phyloP scores from a whole-genome alignment of 306 rosid species.

The Senna siamea region DNA sequence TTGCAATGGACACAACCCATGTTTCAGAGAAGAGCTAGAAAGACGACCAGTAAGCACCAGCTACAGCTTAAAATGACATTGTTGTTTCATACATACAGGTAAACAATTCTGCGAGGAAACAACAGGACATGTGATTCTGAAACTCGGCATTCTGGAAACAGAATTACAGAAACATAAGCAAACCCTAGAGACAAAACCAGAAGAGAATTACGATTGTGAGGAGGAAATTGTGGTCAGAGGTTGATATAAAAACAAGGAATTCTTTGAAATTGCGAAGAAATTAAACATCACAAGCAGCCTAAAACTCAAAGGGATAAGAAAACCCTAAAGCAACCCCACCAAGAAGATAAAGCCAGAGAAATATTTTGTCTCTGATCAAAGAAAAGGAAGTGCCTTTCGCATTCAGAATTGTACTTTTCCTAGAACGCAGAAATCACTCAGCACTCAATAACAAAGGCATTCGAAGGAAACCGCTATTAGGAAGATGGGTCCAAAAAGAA shows the following conservation, averaged over 20 bases:
- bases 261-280: background rate
- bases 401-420: slow-evolving; percentile 33
- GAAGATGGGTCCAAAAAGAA: slow-evolving; percentile 46
- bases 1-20: slow-evolving; percentile 90
- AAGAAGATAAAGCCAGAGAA: slow-evolving; percentile 3
- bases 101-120: slow-evolving; percentile 14
- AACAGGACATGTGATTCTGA: slow-evolving; percentile 28
- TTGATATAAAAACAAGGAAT: background rate
- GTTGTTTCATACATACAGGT: background rate
- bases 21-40: slow-evolving; percentile 18
- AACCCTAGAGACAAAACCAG: slow-evolving; percentile 29
- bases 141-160: slow-evolving; percentile 37
- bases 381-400: background rate
- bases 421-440: slow-evolving; percentile 16
- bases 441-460: slow-evolving; percentile 6
- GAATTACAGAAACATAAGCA: slow-evolving; percentile 24
- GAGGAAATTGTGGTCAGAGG: background rate
- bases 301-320: slow-evolving; percentile 24
- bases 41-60: slow-evolving; percentile 19
- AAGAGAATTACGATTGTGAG: background rate
- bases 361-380: slow-evolving; percentile 22
- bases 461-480: slow-evolving; percentile 1
- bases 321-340: slow-evolving; percentile 34
- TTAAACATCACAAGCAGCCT: background rate
- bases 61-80: slow-evolving; percentile 22